phyloP scores from a whole-genome alignment of 179 eudicot genomes.

The Heliamphora pulchella region DNA sequence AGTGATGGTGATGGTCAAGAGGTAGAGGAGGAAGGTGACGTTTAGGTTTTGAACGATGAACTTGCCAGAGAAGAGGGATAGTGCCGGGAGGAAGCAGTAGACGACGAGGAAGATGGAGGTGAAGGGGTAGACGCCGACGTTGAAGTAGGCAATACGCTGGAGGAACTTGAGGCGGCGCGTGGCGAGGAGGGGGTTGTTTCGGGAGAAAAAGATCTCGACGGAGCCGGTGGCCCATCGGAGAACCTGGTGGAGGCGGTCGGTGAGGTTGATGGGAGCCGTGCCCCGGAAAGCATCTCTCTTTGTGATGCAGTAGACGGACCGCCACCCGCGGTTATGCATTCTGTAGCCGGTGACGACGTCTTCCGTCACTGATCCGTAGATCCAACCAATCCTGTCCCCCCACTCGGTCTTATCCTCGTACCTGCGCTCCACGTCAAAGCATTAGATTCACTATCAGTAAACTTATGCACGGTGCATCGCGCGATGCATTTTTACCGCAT shows the following conservation, averaged over 20 bases:
- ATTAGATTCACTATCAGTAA: too few species aligned
- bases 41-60: constrained; percentile 62
- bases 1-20: constrained; percentile 51
- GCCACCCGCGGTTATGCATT: constrained; percentile 94
- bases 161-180: constrained; percentile 41
- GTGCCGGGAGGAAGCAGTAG: constrained; percentile 88
- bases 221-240: constrained; percentile 94
- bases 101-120: constrained; percentile 69
- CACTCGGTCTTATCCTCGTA: constrained; percentile 97
- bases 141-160: constrained; percentile 73
- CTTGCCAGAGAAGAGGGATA: constrained; percentile 72
- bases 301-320: constrained; percentile 76
- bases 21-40: constrained; percentile 48
- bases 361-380: constrained; percentile 92
- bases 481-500: too few species aligned
- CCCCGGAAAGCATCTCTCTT: constrained; percentile 83
- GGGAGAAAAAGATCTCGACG: constrained; percentile 80
- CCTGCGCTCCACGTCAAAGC: constrained; percentile 27
- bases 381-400: constrained; percentile 97
- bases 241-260: constrained; percentile 84
- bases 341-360: constrained; percentile 91
- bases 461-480: too few species aligned
- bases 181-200: constrained; percentile 69
- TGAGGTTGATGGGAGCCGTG: constrained; percentile 75
- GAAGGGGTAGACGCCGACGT: constrained; percentile 82